phyloP scores from a whole-genome alignment of 768 basidiomycete genomes.

The Butyriboletus loyo region DNA sequence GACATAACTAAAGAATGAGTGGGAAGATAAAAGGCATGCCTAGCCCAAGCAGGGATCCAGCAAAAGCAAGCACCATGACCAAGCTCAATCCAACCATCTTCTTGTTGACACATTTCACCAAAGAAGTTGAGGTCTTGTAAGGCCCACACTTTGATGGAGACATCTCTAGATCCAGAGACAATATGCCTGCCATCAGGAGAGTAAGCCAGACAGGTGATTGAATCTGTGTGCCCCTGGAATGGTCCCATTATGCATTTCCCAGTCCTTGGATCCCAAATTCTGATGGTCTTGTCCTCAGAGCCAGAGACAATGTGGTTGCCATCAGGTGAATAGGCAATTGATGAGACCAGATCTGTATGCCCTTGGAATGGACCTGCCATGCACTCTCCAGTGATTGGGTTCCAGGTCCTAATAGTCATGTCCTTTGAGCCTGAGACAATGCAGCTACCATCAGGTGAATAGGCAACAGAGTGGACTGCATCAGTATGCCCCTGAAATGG shows the following conservation, averaged over 20 bases:
- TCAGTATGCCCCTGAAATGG: slow-evolving; percentile 19
- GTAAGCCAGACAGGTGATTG: slow-evolving; percentile 9
- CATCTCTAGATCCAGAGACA: slow-evolving; percentile 17
- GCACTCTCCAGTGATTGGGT: slow-evolving; percentile 11
- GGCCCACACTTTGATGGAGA: slow-evolving; percentile 12
- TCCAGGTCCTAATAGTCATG: slow-evolving; percentile 23
- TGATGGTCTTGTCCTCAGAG: slow-evolving; percentile 16
- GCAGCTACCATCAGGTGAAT: slow-evolving; percentile 20
- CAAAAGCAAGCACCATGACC: slow-evolving; percentile 5
- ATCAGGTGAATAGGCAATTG: slow-evolving; percentile 20
- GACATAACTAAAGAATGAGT: slow-evolving; percentile 16
- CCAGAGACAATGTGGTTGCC: slow-evolving; percentile 14
- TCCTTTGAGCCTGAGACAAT: slow-evolving; percentile 28
- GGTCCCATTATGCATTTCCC: slow-evolving; percentile 16
- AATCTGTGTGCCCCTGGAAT: slow-evolving; percentile 7
- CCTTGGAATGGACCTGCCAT: slow-evolving; percentile 20
- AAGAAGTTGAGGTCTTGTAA: neutral
- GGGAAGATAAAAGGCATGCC: slow-evolving; percentile 17
- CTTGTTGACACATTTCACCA: slow-evolving; percentile 3
- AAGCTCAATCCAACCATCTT: slow-evolving; percentile 19
- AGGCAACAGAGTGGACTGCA: slow-evolving; percentile 15
- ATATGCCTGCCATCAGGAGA: slow-evolving; percentile 16
- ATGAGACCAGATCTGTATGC: slow-evolving; percentile 11
- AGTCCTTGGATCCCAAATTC: slow-evolving; percentile 16
- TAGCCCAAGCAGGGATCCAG: slow-evolving; percentile 20